A percentile compares a stretch with the other conserved stretches of the same genome.
phyloP scores from a whole-genome alignment of 495 filamentous ascomycete species.

The Hypoxylon crocopeplum region DNA sequence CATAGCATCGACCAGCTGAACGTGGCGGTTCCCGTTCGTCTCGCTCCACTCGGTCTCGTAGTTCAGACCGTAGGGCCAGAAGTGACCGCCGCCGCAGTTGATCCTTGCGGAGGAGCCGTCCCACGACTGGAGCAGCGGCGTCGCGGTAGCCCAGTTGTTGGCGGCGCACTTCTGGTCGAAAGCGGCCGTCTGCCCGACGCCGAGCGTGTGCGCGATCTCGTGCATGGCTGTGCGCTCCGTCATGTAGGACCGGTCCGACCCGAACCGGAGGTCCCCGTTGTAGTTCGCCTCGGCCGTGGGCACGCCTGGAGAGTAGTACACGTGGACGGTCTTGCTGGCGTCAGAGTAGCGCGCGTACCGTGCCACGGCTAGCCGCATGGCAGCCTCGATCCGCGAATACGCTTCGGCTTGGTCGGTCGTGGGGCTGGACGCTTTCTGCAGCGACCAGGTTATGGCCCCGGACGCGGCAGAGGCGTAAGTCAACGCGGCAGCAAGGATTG shows the following conservation, averaged over 20 bases:
- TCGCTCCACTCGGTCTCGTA: constrained; percentile 52
- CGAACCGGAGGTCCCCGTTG: constrained; percentile 55
- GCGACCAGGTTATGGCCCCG: constrained; percentile 42
- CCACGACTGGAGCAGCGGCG: constrained; percentile 44
- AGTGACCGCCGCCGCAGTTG: constrained; percentile 50
- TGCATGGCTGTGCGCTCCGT: constrained; percentile 55
- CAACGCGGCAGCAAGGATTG: constrained; percentile 35
- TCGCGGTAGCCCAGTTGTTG: constrained; percentile 49
- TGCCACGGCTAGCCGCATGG: constrained; percentile 44
- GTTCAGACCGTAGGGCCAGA: constrained; percentile 54
- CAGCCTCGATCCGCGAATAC: constrained; percentile 47
- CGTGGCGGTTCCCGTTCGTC: constrained; percentile 49
- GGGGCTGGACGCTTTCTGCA: constrained; percentile 43
- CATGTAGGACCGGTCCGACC: constrained; percentile 51
- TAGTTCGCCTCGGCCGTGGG: constrained; percentile 51
- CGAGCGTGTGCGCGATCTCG: constrained; percentile 53
- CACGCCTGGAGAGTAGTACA: constrained; percentile 48
- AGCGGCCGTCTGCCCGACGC: constrained; percentile 47
- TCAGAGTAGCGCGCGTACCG: constrained; percentile 45
- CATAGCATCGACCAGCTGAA: constrained; percentile 49
- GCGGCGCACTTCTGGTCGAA: constrained; percentile 47
- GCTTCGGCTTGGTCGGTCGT: constrained; percentile 49
- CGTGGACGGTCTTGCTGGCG: constrained; percentile 44
- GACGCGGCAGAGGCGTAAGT: constrained; percentile 34
- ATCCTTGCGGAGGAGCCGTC: constrained; percentile 49